Conservation (phyloP, 306 rosid genomes). For the Rosa persica region DNA sequence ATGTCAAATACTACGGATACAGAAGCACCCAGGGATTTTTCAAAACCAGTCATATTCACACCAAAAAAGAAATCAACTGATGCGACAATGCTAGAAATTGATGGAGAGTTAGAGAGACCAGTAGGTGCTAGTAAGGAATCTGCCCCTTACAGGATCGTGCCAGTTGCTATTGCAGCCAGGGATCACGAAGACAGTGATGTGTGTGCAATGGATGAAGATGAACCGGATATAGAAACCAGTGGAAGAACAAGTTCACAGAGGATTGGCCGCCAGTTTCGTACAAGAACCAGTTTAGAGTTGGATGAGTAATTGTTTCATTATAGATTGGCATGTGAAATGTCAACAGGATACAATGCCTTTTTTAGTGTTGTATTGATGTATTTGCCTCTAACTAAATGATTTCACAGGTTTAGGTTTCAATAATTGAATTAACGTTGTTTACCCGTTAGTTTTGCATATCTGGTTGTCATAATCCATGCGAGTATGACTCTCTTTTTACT, state of each 20-base stretch:
- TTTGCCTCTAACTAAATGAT: neutral
- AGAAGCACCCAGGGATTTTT: slow-evolving; percentile 42
- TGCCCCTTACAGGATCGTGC: slow-evolving; percentile 30
- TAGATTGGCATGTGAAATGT: neutral
- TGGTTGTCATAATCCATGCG: too few species aligned
- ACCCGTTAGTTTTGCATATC: neutral
- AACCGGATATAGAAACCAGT: slow-evolving; percentile 37
- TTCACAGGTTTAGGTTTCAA: neutral
- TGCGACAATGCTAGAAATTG: slow-evolving; percentile 52
- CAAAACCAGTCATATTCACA: slow-evolving; percentile 59
- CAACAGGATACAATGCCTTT: neutral
- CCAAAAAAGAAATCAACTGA: slow-evolving; percentile 75
- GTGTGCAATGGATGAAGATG: slow-evolving; percentile 95
- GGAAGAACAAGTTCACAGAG: slow-evolving; percentile 42
- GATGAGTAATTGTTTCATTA: slow-evolving; percentile 32
- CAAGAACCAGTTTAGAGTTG: slow-evolving; percentile 40
- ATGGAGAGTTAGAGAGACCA: slow-evolving; percentile 37
- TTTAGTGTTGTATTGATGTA: neutral
- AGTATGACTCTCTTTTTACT: neutral
- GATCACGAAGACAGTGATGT: slow-evolving; percentile 48
- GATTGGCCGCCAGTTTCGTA: slow-evolving; percentile 65
- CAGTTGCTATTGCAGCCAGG: slow-evolving; percentile 48
- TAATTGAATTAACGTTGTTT: neutral
- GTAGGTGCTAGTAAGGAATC: slow-evolving; percentile 46
- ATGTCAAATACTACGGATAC: slow-evolving; percentile 42